A percentile compares a stretch with the other conserved stretches of the same genome.
These are phyloP conservation scores for Dimocarpus longan DNA, from an alignment of 345 rosid species.

Conservation along the genomic window DNA sequence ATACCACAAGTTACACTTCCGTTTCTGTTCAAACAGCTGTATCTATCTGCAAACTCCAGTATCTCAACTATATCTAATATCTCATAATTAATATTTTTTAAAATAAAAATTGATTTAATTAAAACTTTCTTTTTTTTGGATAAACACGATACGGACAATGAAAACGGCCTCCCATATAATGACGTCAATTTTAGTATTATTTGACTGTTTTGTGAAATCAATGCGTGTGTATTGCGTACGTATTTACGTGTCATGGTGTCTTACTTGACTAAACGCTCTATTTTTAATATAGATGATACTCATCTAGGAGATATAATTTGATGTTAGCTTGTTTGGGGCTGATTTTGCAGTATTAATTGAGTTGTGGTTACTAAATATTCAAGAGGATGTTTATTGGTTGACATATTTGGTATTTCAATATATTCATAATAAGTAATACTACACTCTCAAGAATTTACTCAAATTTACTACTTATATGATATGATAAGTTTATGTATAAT, in stretches of 20 bases:
- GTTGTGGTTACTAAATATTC: neutral
- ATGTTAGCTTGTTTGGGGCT: neutral
- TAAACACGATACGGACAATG: neutral
- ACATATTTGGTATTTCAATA: neutral
- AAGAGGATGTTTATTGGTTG: neutral
- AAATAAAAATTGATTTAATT: neutral
- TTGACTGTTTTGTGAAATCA: neutral
- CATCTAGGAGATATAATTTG: no score
- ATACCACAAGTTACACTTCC: slow-evolving; percentile 8
- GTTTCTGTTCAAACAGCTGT: neutral
- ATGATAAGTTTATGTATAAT: no score
- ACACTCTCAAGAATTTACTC: no score
- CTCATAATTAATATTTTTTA: neutral
- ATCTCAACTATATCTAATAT: neutral
- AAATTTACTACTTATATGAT: no score
- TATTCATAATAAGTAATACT: no score
- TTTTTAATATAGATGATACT: neutral
- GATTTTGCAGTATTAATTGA: neutral
- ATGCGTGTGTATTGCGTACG: no score
- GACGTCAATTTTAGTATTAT: slow-evolving; percentile 6
- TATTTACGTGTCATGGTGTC: neutral
- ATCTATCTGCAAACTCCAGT: neutral
- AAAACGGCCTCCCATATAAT: neutral
- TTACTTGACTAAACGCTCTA: neutral
- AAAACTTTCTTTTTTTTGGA: neutral